Base-by-base conservation (phyloP, 1,284 basidiomycete genomes). In the Volvariella surrecta region DNA sequence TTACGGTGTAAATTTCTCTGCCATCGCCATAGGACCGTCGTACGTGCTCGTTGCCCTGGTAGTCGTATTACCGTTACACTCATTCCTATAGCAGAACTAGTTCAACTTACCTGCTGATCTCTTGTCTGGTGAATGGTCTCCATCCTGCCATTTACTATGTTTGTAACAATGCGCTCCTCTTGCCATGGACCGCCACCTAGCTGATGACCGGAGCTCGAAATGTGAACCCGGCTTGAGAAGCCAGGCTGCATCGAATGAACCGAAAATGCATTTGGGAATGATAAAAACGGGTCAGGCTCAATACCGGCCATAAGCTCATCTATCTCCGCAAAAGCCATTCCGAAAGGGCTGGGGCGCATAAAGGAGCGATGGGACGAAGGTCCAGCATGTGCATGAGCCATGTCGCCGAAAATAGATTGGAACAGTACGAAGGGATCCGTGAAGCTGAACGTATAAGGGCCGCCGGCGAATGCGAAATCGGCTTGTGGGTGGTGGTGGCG, bases 341-440 rank as follows among this genome's bases (percentile, higher is more conserved):
- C 46, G 30, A 48, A 52, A 45, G 57, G 54, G 37, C 55, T 54
- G 17, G 56, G 54, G 34, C 53, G 56, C 35, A 50, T 51, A 42
- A 51, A 48, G 6, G 6, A 6, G 24, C 24, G 24, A 28, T 28
- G 24, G 6, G 24, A 28, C 6, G 24, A 6, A 11, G 6, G 24
- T 28, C 24, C 6, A 18, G 40, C 45, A 32, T 44, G 46, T 16
- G 51, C 50, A 35, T 50, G 53, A 41, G 32, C 45, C 11, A 22
- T 28, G 42, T 76, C 70, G 19, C 73, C 71, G 46, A 87, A 85
- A 43, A 85, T 73, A 4, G 72, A 68, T 48, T 84, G 70, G 60
- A 88, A 88, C 21, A 87, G 59, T 22, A 68, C 64, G 56, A 86
- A 87, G 2, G 85, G 86, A 55, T 89, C 82, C 1, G 76, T 78